Evolutionary conservation across 1,284 basidiomycete genomes (phyloP).

Genomic region (Chalciporus sp.): DNA sequence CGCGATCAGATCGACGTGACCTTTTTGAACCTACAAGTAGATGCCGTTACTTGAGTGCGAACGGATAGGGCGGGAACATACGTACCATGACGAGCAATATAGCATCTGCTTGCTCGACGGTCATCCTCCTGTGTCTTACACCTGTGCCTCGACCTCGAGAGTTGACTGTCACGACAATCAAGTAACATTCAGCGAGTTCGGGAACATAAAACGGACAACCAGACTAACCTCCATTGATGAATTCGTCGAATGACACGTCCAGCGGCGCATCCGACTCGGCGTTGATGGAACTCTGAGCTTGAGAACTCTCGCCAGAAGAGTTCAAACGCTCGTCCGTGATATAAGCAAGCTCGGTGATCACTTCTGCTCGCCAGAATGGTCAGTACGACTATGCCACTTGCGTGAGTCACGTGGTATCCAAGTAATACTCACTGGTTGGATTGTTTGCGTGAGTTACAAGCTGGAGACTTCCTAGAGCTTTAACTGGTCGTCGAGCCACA

Average conservation of each 20-base stretch:
- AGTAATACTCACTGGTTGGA: constrained; percentile 27
- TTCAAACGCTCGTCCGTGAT: constrained; percentile 21
- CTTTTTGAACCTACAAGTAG: constrained; percentile 28
- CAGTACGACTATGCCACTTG: not conserved
- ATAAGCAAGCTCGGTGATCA: constrained; percentile 32
- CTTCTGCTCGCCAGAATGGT: constrained; percentile 18
- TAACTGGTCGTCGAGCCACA: constrained; percentile 18
- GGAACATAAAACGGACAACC: not conserved
- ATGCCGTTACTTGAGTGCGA: not conserved
- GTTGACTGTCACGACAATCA: constrained; percentile 19
- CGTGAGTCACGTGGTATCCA: not conserved
- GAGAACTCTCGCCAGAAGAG: not conserved
- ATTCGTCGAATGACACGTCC: constrained; percentile 28
- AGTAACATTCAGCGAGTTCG: not conserved
- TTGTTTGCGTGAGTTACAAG: constrained; percentile 28
- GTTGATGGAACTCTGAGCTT: not conserved
- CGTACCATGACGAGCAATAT: constrained; percentile 25
- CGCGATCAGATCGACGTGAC: constrained; percentile 26
- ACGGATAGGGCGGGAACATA: not conserved
- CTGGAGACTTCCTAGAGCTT: constrained; percentile 25
- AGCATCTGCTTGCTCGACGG: constrained; percentile 27
- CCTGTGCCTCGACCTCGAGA: constrained; percentile 26
- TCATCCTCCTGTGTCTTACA: constrained; percentile 24
- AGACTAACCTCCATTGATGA: constrained; percentile 28
- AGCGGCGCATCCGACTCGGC: constrained; percentile 12